Conservation (phyloP, 352 stramenopile species). For the Phytophthora pinifolia region DNA sequence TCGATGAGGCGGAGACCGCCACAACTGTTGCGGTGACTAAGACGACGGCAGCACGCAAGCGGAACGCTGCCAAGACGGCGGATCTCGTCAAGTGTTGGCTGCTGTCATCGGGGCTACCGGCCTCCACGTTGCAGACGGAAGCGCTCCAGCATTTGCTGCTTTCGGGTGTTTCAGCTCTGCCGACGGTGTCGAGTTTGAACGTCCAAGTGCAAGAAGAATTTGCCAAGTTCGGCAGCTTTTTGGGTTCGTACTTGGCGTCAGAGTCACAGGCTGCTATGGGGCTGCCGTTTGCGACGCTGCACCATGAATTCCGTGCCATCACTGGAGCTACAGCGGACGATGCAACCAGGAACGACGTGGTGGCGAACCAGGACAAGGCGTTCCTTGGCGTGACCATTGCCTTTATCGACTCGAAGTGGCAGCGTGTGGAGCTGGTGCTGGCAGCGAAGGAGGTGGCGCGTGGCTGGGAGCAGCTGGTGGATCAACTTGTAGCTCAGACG, state of each 20-base stretch:
- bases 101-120: constrained; percentile 25
- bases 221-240: constrained; percentile 20
- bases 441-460: constrained; percentile 20
- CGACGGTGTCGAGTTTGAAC: constrained; percentile 12
- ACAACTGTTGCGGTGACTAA: neutral
- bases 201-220: constrained; percentile 29
- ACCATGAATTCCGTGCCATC: constrained; percentile 21
- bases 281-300: constrained; percentile 27
- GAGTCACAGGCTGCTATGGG: constrained; percentile 24
- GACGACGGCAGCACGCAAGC: constrained; percentile 8
- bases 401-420: constrained; percentile 40
- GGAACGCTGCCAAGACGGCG: constrained; percentile 5
- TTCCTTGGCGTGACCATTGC: constrained; percentile 22
- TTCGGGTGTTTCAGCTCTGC: neutral
- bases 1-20: neutral
- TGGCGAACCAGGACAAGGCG: constrained; percentile 11
- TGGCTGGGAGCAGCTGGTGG: constrained; percentile 19
- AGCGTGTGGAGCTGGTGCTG: constrained; percentile 28
- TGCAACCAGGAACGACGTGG: constrained; percentile 4
- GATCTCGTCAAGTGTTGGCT: constrained; percentile 34
- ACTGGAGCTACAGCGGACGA: constrained; percentile 1
- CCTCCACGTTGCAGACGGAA: constrained; percentile 19
- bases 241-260: constrained; percentile 21
- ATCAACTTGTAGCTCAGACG: constrained; percentile 19
- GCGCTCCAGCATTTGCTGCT: constrained; percentile 22